Base-by-base conservation (phyloP, 768 basidiomycete species). In the Rubroboletus pulcherrimus region DNA sequence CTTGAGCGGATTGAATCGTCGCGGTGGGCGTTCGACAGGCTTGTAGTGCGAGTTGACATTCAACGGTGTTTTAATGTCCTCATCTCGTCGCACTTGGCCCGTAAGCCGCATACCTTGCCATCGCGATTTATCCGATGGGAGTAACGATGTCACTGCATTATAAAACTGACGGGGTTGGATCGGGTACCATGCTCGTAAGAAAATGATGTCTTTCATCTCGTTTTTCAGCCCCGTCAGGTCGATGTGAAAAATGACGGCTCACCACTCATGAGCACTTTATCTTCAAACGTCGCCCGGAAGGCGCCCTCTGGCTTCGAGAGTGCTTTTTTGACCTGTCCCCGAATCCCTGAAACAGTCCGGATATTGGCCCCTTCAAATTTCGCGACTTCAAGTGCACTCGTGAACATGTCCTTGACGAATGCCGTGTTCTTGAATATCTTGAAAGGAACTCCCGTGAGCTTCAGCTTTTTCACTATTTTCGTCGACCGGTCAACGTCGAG, bases 401-500 rank as follows among this genome's bases (percentile, higher is more conserved):
- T 86, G 77, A 99, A 99, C 97, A 99, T 99, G 66, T 97, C 93
- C 77, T 88, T 93, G 63, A 99, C 77, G 72, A 98, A 99, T 3
- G 93, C 97, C 12, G 97, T 99, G 73, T 99, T 99, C 77, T 98
- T 98, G 81, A 89, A 99, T 57, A 98, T 93, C 80, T 98, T 98
- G 76, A 87, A 93, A 26, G 96, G 97, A 33, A 86, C 81, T 31
- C 97, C 97, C 1, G 93, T 98, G 56, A 99, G 76, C 78, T 98
- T 99, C 62, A 99, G 73, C 75, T 98, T 99, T 79, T 99, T 99
- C 60, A 98, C 95, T 55, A 99, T 98, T 78, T 91, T 92, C 53
- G 87, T 84, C 42, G 93, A 90, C 39, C 87, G 85, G 67, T 98
- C 93, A 55, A 97, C 83, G 71, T 98, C 93, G 34, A 98, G 78